Conservation (phyloP, 1,284 basidiomycete genomes). For the Microbotryum saponariae region DNA sequence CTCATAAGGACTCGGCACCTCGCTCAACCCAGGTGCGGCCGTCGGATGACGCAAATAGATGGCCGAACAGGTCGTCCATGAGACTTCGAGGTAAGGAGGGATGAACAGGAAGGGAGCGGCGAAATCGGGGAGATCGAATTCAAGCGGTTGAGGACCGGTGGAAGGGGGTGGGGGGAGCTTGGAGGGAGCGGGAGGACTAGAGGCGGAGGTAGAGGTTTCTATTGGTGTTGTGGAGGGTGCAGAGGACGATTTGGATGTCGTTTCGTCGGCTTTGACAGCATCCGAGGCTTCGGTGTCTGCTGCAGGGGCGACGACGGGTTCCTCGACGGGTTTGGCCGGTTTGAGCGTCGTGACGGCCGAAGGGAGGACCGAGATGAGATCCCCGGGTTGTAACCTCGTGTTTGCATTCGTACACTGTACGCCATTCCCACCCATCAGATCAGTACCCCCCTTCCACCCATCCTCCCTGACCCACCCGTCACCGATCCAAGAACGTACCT, state of each 20-base stretch:
- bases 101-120: slow-evolving; percentile 90
- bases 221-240: slow-evolving; percentile 14
- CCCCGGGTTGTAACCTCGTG: slow-evolving; percentile 84
- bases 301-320: slow-evolving; percentile 33
- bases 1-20: slow-evolving; percentile 87
- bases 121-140: slow-evolving; percentile 75
- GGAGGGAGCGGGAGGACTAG: slow-evolving; percentile 17
- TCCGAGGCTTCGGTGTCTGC: slow-evolving; percentile 30
- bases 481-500: slow-evolving; percentile 49
- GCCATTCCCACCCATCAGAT: no score
- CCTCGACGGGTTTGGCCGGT: slow-evolving; percentile 15
- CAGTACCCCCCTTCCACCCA: no score
- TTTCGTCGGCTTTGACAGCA: slow-evolving; percentile 17
- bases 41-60: slow-evolving; percentile 94
- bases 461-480: no score
- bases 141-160: slow-evolving; percentile 25
- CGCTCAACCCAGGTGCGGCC: slow-evolving; percentile 81
- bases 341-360: slow-evolving; percentile 50
- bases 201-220: slow-evolving; percentile 12
- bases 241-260: slow-evolving; percentile 14
- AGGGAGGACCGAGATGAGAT: slow-evolving; percentile 85
- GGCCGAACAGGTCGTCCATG: slow-evolving; percentile 82
- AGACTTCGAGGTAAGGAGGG: slow-evolving; percentile 88
- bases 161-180: slow-evolving; percentile 24
- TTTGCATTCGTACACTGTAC: slow-evolving; percentile 73